phyloP scores from a whole-genome alignment of 495 filamentous ascomycete genomes.

The Xylaria sp. region DNA sequence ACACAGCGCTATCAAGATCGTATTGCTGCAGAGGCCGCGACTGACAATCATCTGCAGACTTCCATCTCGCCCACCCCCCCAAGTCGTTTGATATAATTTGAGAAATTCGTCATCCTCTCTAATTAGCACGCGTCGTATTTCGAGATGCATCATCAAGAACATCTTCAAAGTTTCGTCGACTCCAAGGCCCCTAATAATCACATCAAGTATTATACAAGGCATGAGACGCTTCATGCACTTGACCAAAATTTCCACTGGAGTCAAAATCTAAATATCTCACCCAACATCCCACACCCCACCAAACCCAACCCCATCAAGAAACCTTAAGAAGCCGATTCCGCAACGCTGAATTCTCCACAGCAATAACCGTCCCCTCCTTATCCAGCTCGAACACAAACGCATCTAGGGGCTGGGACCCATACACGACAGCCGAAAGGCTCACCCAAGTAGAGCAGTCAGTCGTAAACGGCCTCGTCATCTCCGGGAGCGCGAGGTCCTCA shows the following conservation, averaged over 20 bases:
- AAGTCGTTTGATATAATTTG: no score
- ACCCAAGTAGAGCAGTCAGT: conserved; percentile 52
- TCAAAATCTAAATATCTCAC: no score
- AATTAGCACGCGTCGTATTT: no score
- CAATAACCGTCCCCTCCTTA: conserved; percentile 41
- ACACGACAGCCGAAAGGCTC: conserved; percentile 43
- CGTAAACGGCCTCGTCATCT: conserved; percentile 37
- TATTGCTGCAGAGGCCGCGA: not conserved
- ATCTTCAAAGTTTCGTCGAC: no score
- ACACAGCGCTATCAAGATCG: not conserved
- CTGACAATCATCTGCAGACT: not conserved
- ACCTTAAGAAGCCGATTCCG: conserved; percentile 45
- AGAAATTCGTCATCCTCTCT: no score
- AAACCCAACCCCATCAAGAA: conserved; percentile 26
- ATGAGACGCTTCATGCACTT: no score
- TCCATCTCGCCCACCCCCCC: not conserved
- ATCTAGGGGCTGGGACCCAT: conserved; percentile 47
- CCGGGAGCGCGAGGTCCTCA: conserved; percentile 43
- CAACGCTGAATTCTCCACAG: conserved; percentile 48
- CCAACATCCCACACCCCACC: no score
- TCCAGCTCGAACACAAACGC: conserved; percentile 53
- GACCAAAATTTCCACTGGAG: no score
- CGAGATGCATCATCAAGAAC: no score
- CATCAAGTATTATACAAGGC: no score
- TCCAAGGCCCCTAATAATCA: no score